These are phyloP conservation scores for Dendryphion nanum DNA, from an alignment of 2,329 filamentous ascomycete genomes.

Conservation along the genomic window DNA sequence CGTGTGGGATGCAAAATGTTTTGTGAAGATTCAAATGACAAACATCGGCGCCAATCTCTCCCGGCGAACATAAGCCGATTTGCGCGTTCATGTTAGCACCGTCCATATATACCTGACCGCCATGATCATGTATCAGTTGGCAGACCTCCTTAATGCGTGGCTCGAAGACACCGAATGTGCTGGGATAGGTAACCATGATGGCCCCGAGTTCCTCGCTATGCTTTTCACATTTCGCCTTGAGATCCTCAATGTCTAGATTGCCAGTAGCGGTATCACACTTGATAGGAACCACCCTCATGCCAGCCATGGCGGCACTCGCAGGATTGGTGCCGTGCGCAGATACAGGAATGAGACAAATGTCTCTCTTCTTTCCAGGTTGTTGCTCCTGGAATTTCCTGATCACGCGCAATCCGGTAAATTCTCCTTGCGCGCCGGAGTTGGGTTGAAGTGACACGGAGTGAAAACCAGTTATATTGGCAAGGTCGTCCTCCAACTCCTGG, in stretches of 20 bases:
- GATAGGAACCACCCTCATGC: conserved; percentile 89
- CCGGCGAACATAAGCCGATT: conserved; percentile 90
- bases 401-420: conserved; percentile 85
- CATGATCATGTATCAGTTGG: conserved; percentile 79
- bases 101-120: conserved; percentile 97
- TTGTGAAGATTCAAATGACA: conserved; percentile 98
- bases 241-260: conserved; percentile 83
- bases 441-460: conserved; percentile 86
- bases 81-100: conserved; percentile 99
- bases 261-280: conserved; percentile 87
- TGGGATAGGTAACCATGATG: conserved; percentile 97
- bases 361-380: conserved; percentile 66
- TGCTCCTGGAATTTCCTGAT: conserved; percentile 82
- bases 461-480: conserved; percentile 85
- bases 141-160: conserved; percentile 83
- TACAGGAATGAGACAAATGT: conserved; percentile 91
- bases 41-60: conserved; percentile 92
- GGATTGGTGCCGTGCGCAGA: conserved; percentile 97
- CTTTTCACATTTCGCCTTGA: conserved; percentile 85
- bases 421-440: conserved; percentile 93
- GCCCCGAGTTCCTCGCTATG: conserved; percentile 81
- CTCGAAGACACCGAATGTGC: conserved; percentile 93
- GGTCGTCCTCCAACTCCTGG: conserved; percentile 68
- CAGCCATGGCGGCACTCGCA: conserved; percentile 91
- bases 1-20: conserved; percentile 97